Evolutionary conservation across 2,329 filamentous ascomycete species (phyloP).

Genomic region (Aphanoascus verrucosus): DNA sequence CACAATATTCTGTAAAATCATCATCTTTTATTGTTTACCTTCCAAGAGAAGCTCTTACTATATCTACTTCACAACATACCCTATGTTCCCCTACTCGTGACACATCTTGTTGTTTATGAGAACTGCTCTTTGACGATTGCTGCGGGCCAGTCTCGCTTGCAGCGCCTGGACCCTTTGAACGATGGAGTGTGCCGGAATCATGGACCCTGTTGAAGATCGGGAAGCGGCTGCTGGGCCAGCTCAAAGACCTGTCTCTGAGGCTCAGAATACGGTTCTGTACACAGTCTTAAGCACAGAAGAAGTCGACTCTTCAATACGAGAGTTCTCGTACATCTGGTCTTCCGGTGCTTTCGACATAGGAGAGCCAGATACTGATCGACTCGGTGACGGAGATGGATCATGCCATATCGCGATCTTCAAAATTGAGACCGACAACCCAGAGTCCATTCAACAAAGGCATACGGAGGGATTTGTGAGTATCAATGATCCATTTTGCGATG

Average conservation of each 20-base stretch:
- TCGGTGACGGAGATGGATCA: slow-evolving; percentile 6
- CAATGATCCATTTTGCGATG: neutral
- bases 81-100: neutral
- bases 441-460: neutral
- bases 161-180: neutral
- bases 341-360: slow-evolving; percentile 11
- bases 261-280: slow-evolving; percentile 7
- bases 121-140: neutral
- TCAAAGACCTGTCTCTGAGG: neutral
- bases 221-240: neutral
- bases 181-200: neutral
- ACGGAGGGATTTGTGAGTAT: neutral
- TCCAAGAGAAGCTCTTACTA: neutral
- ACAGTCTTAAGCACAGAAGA: slow-evolving; percentile 8
- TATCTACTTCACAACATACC: neutral
- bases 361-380: slow-evolving; percentile 3
- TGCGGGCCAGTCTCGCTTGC: neutral
- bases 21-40: neutral
- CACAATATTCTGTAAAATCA: neutral
- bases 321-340: slow-evolving; percentile 14
- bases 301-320: slow-evolving; percentile 9
- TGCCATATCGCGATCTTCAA: slow-evolving; percentile 11
- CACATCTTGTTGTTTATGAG: neutral
- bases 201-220: neutral
- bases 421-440: slow-evolving; percentile 6